Percentiles rank a stretch among this genome's conserved stretches.
phyloP scores from a whole-genome alignment of 352 stramenopile species.

The Phytophthora cactorum region DNA sequence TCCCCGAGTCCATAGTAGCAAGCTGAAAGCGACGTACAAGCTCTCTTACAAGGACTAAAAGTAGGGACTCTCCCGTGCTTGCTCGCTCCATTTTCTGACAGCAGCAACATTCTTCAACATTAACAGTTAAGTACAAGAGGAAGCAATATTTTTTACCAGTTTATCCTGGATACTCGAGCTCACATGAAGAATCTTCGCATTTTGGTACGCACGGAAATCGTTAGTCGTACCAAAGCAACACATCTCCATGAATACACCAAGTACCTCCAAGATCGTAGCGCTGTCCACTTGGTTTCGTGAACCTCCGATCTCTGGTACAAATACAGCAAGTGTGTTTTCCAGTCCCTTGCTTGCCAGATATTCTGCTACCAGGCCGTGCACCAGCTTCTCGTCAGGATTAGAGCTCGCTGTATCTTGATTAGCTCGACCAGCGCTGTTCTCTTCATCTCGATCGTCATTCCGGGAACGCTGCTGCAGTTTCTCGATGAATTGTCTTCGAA shows the following conservation, averaged over 20 bases:
- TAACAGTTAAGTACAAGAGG: neutral
- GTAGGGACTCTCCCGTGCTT: slow-evolving; percentile 22
- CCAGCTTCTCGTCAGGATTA: slow-evolving; percentile 57
- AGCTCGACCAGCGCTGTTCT: slow-evolving; percentile 10
- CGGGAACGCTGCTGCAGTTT: slow-evolving; percentile 60
- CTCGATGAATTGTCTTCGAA: slow-evolving; percentile 72
- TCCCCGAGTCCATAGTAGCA: slow-evolving; percentile 47
- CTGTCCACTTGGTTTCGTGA: slow-evolving; percentile 46
- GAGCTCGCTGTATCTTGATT: slow-evolving; percentile 10
- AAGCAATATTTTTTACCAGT: slow-evolving; percentile 30
- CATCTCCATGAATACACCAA: neutral
- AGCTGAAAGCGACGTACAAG: slow-evolving; percentile 41
- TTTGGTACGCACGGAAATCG: neutral
- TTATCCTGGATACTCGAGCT: slow-evolving; percentile 24
- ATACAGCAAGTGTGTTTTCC: slow-evolving; percentile 71
- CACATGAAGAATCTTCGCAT: slow-evolving; percentile 45
- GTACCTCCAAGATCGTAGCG: slow-evolving; percentile 54
- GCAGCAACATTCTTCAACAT: neutral
- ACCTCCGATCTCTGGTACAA: slow-evolving; percentile 71
- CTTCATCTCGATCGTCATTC: slow-evolving; percentile 11
- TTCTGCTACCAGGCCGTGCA: slow-evolving; percentile 64
- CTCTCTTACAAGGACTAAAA: slow-evolving; percentile 50
- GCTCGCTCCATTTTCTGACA: slow-evolving; percentile 29
- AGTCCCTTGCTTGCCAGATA: slow-evolving; percentile 56
- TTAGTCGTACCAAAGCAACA: neutral